Evolutionary conservation across 2,329 filamentous ascomycete species (phyloP).

Genomic region (Didymosphaeria variabile): DNA sequence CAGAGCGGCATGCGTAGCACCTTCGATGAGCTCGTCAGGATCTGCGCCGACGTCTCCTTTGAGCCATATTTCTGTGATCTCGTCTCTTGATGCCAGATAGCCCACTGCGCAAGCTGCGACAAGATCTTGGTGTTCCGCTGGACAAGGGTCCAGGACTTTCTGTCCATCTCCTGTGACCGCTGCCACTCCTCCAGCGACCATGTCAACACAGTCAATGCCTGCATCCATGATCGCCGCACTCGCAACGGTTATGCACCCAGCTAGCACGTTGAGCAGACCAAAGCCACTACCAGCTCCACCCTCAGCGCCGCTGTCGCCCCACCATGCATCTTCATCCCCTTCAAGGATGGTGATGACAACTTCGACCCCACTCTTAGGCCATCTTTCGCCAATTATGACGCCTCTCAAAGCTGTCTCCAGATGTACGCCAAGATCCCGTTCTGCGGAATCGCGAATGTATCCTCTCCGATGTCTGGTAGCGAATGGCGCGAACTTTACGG

Average conservation of each 20-base stretch:
- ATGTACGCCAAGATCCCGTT: slow-evolving; percentile 90
- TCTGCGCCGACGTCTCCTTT: slow-evolving; percentile 71
- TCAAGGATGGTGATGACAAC: slow-evolving; percentile 92
- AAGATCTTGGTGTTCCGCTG: slow-evolving; percentile 80
- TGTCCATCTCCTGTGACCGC: slow-evolving; percentile 69
- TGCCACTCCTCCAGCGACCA: slow-evolving; percentile 88
- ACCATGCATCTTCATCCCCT: slow-evolving; percentile 83
- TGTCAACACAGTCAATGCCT: slow-evolving; percentile 93
- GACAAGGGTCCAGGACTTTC: slow-evolving; percentile 81
- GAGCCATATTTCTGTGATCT: slow-evolving; percentile 94
- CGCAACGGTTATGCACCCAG: slow-evolving; percentile 91
- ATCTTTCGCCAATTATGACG: slow-evolving; percentile 89
- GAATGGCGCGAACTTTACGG: slow-evolving; percentile 97
- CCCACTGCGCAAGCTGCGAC: slow-evolving; percentile 88
- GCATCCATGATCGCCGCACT: slow-evolving; percentile 93
- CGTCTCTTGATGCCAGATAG: slow-evolving; percentile 85
- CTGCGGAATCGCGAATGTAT: slow-evolving; percentile 84
- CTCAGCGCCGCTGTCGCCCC: slow-evolving; percentile 58
- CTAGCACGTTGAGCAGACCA: slow-evolving; percentile 90
- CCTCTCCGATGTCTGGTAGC: slow-evolving; percentile 83
- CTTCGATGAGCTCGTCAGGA: slow-evolving; percentile 67
- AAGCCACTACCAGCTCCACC: slow-evolving; percentile 71
- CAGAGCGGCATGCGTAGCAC: slow-evolving; percentile 69
- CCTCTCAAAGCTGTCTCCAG: slow-evolving; percentile 90
- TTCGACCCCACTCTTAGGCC: slow-evolving; percentile 99